Percentiles rank a stretch among this genome's conserved stretches.
Evolutionary conservation across 257 asterid genomes (phyloP).

Genomic region (Ophiorrhiza pumila): DNA sequence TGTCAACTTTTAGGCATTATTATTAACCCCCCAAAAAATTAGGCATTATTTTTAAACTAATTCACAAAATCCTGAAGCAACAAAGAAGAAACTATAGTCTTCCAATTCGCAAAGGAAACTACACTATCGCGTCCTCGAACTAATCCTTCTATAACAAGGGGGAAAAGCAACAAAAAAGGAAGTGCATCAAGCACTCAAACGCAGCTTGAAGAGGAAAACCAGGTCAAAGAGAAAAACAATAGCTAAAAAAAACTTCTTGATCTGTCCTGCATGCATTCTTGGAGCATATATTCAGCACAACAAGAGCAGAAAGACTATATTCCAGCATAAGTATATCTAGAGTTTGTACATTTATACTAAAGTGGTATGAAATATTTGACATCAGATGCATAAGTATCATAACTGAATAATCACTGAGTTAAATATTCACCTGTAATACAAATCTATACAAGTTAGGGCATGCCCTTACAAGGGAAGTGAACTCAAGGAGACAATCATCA

Average conservation of each 20-base stretch:
- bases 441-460: conserved; percentile 50
- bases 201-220: background rate
- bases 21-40: too few relatives aligned
- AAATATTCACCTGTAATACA: conserved; percentile 41
- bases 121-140: background rate
- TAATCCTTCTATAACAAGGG: background rate
- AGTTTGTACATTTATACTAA: background rate
- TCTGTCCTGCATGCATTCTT: background rate
- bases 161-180: background rate
- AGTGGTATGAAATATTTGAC: background rate
- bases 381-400: background rate
- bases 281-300: background rate
- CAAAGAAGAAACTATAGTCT: background rate
- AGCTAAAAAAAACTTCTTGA: background rate
- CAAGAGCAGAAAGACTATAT: background rate
- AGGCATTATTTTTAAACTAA: background rate
- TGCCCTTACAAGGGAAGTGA: conserved; percentile 34
- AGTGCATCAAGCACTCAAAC: background rate
- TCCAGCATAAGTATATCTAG: background rate
- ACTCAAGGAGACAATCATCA: conserved; percentile 51
- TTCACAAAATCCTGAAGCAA: background rate
- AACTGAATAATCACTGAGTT: conserved; percentile 5
- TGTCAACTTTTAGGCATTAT: conserved; percentile 3
- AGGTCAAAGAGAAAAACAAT: background rate
- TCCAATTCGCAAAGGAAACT: background rate